Percentiles rank a stretch among this genome's conserved stretches.
These are phyloP conservation scores for Pyrenochaeta sp. DNA, from an alignment of 2,329 filamentous ascomycete genomes.

Conservation along the genomic window DNA sequence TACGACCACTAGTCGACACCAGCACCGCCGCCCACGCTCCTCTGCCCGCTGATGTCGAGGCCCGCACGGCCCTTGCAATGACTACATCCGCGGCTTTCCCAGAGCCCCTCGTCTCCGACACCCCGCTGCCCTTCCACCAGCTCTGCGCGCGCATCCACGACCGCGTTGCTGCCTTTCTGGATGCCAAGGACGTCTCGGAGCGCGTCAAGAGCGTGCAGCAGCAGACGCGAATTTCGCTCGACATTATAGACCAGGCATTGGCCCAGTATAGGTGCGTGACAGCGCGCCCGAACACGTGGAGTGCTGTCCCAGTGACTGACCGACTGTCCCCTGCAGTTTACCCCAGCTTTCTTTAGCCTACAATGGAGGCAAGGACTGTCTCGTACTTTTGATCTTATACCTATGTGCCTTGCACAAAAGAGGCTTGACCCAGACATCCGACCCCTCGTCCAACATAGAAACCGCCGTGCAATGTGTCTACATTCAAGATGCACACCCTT, in stretches of 20 bases:
- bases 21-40: constrained; percentile 19
- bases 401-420: constrained; percentile 67
- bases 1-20: constrained; percentile 25
- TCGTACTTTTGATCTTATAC: constrained; percentile 88
- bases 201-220: constrained; percentile 71
- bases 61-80: constrained; percentile 46
- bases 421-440: constrained; percentile 30
- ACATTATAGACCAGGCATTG: constrained; percentile 77
- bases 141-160: constrained; percentile 61
- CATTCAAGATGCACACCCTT: constrained; percentile 84
- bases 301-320: constrained; percentile 24
- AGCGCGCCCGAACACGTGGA: constrained; percentile 6
- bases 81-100: constrained; percentile 36
- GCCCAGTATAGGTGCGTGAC: constrained; percentile 72
- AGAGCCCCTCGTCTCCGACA: constrained; percentile 48
- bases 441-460: constrained; percentile 29
- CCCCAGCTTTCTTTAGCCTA: constrained; percentile 88
- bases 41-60: constrained; percentile 43
- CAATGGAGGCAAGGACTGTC: constrained; percentile 97
- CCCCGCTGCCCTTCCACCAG: constrained; percentile 56
- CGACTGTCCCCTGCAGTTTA: constrained; percentile 63
- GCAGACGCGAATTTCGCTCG: constrained; percentile 76
- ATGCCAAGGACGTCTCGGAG: constrained; percentile 63
- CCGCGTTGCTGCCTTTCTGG: constrained; percentile 72
- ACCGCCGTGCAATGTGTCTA: constrained; percentile 79